A percentile compares a stretch with the other conserved stretches of the same genome.
phyloP scores from a whole-genome alignment of 2,329 filamentous ascomycete species.

The Xylaria sp. region DNA sequence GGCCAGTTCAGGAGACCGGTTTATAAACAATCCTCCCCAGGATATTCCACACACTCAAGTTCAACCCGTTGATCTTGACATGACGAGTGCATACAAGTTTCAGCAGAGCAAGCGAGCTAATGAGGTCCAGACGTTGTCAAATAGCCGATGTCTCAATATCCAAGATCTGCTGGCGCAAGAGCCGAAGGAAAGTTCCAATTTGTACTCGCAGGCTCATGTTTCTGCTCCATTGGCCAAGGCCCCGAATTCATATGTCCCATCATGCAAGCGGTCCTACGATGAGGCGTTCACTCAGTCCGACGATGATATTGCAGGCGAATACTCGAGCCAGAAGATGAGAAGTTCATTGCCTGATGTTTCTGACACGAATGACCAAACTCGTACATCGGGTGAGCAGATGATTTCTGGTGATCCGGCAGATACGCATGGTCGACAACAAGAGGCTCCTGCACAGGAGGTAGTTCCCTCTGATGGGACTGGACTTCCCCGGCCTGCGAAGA shows the following conservation, averaged over 20 bases:
- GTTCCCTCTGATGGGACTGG: conserved; percentile 1
- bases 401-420: not conserved
- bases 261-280: conserved; percentile 27
- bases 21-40: conserved; percentile 29
- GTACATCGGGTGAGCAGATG: not conserved
- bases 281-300: conserved; percentile 21
- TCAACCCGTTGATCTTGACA: conserved; percentile 27
- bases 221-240: not conserved
- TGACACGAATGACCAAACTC: not conserved
- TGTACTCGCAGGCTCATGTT: not conserved
- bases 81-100: conserved; percentile 32
- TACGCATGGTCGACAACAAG: not conserved
- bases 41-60: conserved; percentile 10
- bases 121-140: conserved; percentile 8
- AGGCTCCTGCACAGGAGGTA: not conserved
- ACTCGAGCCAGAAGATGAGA: not conserved
- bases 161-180: conserved; percentile 29
- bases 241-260: not conserved
- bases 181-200: conserved; percentile 11
- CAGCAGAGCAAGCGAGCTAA: conserved; percentile 28
- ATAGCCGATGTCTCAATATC: conserved; percentile 26
- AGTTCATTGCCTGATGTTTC: not conserved
- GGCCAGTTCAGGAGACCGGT: conserved; percentile 28
- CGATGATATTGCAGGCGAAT: not conserved
- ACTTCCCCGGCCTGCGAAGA: conserved; percentile 26